phyloP scores from a whole-genome alignment of 169 alveolate species.

The Eimeria zaria region DNA sequence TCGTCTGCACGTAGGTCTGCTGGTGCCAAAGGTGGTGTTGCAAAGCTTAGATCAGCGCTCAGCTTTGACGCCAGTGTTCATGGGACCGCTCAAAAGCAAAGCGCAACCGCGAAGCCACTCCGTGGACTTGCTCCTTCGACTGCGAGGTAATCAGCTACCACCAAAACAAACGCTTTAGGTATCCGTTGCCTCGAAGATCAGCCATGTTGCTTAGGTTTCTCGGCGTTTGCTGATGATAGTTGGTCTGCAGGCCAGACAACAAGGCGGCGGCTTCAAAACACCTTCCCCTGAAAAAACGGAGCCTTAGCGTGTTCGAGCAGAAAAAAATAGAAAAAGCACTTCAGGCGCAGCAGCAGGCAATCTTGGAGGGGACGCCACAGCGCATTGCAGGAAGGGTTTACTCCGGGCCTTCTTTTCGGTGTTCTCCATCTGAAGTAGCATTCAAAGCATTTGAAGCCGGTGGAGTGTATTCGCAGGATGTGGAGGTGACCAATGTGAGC shows the following conservation, averaged over 20 bases:
- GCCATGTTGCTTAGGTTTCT: not conserved
- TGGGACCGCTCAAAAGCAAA: not conserved
- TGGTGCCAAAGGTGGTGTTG: not conserved
- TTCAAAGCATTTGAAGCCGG: conserved; percentile 73
- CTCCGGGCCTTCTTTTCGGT: conserved; percentile 71
- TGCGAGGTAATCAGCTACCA: conserved; percentile 13
- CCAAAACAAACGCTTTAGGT: not conserved
- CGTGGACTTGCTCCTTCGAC: conserved; percentile 17
- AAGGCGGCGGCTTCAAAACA: not conserved
- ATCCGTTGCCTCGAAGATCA: not conserved
- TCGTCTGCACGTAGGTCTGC: not conserved
- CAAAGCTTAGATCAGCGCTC: not conserved
- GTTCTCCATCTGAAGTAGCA: conserved; percentile 35
- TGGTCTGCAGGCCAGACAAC: conserved; percentile 49
- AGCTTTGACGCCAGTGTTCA: not conserved
- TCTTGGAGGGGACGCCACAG: conserved; percentile 71
- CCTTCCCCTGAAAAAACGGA: conserved; percentile 18
- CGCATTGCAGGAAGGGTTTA: conserved; percentile 76
- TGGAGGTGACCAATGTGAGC: conserved; percentile 81
- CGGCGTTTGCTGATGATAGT: not conserved
- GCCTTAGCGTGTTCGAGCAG: conserved; percentile 76
- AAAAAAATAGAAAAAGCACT: conserved; percentile 67
- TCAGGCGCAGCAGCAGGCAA: conserved; percentile 47
- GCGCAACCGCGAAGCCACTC: not conserved
- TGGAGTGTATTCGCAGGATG: conserved; percentile 30